A percentile compares a stretch with the other conserved stretches of the same genome.
Evolutionary conservation across 352 stramenopile genomes (phyloP).

Genomic region (Phytopythium oedochilum): DNA sequence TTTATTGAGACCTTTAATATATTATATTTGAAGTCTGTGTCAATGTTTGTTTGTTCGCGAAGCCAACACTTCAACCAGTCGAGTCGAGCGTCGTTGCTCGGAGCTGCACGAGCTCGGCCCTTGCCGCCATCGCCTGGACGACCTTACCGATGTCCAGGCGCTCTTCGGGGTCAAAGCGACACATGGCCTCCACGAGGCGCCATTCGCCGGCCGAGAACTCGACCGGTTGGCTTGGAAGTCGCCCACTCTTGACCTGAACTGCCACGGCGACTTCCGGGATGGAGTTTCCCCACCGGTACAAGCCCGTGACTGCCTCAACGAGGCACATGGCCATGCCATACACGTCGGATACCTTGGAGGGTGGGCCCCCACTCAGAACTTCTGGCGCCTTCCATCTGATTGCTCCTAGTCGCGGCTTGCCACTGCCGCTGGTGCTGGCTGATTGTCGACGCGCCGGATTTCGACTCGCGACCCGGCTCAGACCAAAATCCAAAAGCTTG

Average conservation of each 20-base stretch:
- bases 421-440: not conserved
- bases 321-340: slow-evolving; percentile 38
- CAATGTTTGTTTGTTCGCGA: too few species aligned
- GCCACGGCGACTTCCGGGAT: slow-evolving; percentile 8
- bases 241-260: slow-evolving; percentile 10
- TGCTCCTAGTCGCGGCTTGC: not conserved
- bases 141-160: slow-evolving; percentile 22
- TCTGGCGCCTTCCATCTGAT: slow-evolving; percentile 25
- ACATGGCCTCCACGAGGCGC: slow-evolving; percentile 22
- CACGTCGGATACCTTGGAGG: slow-evolving; percentile 21
- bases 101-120: not conserved
- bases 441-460: not conserved
- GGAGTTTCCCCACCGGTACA: slow-evolving; percentile 16
- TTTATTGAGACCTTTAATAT: too few species aligned
- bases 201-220: slow-evolving; percentile 20
- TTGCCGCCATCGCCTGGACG: slow-evolving; percentile 10
- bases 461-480: slow-evolving; percentile 11
- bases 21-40: too few species aligned
- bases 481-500: slow-evolving; percentile 19
- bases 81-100: not conserved
- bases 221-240: slow-evolving; percentile 7
- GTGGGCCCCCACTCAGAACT: slow-evolving; percentile 1
- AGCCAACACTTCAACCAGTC: slow-evolving; percentile 1
- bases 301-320: slow-evolving; percentile 22
- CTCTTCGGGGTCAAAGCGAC: slow-evolving; percentile 11